Evolutionary conservation across 257 asterid genomes (phyloP), one percentile per base, ranked within the genome.

Genomic region (Solanum chilense): DNA sequence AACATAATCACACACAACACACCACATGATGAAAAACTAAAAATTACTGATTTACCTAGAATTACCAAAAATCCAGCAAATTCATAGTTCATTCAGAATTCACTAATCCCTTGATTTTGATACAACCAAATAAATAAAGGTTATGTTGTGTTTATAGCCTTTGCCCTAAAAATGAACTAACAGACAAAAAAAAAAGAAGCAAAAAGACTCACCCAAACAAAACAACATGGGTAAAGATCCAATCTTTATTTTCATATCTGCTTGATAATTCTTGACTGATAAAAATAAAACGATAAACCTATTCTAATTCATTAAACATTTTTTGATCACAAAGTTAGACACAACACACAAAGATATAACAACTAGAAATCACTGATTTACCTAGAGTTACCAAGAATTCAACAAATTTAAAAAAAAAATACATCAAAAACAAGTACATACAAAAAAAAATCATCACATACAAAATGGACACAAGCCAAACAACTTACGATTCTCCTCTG

Each of bases 401-500:
- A 64, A 31, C 60, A 42, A 73, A 88, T 86, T 78, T 80, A 77
- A 29, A 58, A 42, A 75, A 0, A 58, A 85, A 56, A 58, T 86
- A 18, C 80, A 85, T 47, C 66, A 49, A 85, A 70, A 70, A 73
- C 60, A 73, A 29, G 37, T 33, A 9, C 25, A 41, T 23, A 84
- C 20, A 62, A 39, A n/a, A 60, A 60, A n/a, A 60, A 70, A 35
- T 56, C 27, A 41, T 27, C 77, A 80, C 70, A 49, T 44, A 90
- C 23, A 41, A 86, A 69, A 69, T 20, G 82, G 25, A 83, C 60
- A 76, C 33, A 75, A 76, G 35, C 23, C 18, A 90, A 58, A n/a
- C 9, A 87, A 88, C 98, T 93, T 93, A 97, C 99, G 97, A 90
- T 91, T 97, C 98, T 83, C 92, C 98, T 23, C 98, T 94, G 84